These are phyloP conservation scores for Pogostemon cablin DNA, from an alignment of 257 asterid species.

Conservation along the genomic window DNA sequence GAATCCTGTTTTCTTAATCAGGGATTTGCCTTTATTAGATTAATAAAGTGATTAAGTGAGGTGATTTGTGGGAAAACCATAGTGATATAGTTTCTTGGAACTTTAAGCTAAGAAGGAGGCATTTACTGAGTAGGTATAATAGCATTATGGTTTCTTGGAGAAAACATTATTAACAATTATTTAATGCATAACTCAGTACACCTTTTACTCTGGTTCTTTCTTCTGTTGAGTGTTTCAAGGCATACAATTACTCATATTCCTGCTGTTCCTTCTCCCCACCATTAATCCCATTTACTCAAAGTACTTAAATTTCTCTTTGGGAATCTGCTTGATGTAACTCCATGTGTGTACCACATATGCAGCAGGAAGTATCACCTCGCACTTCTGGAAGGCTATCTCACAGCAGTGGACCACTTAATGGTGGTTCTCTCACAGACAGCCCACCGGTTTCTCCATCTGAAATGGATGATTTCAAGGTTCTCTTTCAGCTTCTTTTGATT, in stretches of 20 bases:
- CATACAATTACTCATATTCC: slow-evolving; percentile 11
- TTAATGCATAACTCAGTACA: slow-evolving; percentile 10
- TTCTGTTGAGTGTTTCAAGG: slow-evolving; percentile 21
- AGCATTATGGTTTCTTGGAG: slow-evolving; percentile 42
- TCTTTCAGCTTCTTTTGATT: neutral
- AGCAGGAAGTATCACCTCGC: slow-evolving; percentile 99
- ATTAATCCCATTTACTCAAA: neutral
- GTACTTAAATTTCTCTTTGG: neutral
- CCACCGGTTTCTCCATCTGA: slow-evolving; percentile 95
- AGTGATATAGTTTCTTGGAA: slow-evolving; percentile 45
- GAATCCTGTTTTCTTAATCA: neutral
- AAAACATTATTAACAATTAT: slow-evolving; percentile 28
- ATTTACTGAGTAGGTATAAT: slow-evolving; percentile 36
- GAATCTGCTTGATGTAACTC: slow-evolving; percentile 6
- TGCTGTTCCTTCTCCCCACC: neutral
- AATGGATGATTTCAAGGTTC: slow-evolving; percentile 82
- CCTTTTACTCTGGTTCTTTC: slow-evolving; percentile 32
- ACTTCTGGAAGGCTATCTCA: slow-evolving; percentile 96
- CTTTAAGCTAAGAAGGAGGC: slow-evolving; percentile 34
- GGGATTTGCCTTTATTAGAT: neutral
- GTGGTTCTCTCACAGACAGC: slow-evolving; percentile 90
- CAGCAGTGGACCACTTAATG: slow-evolving; percentile 94
- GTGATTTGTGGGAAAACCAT: slow-evolving; percentile 43
- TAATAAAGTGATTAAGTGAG: slow-evolving; percentile 19
- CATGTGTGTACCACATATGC: slow-evolving; percentile 38